Conservation (phyloP, 371 early-diverging fungal species). For the Sporodiniella umbellata region DNA sequence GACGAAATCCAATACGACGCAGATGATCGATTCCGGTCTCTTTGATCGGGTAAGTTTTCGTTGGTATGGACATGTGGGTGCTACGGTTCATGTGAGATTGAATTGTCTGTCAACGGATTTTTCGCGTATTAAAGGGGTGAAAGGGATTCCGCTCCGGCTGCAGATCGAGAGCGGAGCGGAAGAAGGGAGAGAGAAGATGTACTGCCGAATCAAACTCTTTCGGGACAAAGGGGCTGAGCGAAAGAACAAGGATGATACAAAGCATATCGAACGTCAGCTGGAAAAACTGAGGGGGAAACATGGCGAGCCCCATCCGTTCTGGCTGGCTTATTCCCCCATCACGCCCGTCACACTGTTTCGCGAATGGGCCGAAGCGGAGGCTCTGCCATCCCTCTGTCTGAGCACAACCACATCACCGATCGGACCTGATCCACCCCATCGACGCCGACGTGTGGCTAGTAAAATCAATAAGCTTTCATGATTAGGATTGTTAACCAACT, state of each 20-base stretch:
- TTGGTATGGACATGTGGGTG: conserved; percentile 47
- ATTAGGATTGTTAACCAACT: no score
- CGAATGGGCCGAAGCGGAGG: no score
- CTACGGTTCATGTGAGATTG: conserved; percentile 45
- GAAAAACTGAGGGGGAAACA: conserved; percentile 35
- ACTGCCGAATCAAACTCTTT: conserved; percentile 48
- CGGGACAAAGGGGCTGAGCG: conserved; percentile 47
- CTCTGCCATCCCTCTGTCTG: no score
- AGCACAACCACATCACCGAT: no score
- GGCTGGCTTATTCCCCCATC: conserved; percentile 37
- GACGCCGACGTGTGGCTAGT: conserved; percentile 30
- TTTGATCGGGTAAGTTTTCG: conserved; percentile 51
- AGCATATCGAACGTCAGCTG: conserved; percentile 21
- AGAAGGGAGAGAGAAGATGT: conserved; percentile 27
- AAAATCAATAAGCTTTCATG: no score
- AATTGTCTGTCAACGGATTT: conserved; percentile 59
- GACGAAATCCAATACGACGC: conserved; percentile 19
- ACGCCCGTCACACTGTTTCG: conserved; percentile 29
- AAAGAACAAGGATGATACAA: conserved; percentile 28
- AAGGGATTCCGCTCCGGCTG: conserved; percentile 53
- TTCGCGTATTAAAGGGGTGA: conserved; percentile 55
- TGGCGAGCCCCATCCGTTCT: conserved; percentile 43
- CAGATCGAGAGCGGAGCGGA: conserved; percentile 35
- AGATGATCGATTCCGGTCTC: conserved; percentile 21
- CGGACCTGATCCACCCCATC: conserved; percentile 35